Base-by-base conservation (phyloP, 441 rosid genomes). In the Pelargonium fulgidum region DNA sequence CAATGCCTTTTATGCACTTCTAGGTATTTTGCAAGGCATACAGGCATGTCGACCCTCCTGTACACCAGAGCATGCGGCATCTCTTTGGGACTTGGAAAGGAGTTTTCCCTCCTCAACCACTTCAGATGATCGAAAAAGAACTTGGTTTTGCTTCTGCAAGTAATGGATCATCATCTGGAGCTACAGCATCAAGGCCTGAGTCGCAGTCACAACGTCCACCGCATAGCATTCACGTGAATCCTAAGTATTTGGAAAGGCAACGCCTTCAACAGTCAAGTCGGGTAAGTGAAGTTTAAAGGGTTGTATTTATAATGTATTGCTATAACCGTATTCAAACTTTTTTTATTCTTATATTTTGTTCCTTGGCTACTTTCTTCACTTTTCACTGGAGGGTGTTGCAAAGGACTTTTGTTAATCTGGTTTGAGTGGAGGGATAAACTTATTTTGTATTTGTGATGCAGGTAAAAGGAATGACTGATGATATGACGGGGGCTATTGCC, bases 31-130 rank as follows among this genome's bases (percentile, higher is more conserved):
- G 91, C 86, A 94, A 87, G 80, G 93, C 94, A 64, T 94, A 90
- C 76, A 82, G 84, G 71, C 96, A 87, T 81, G 94, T 92, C 70
- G 97, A 92, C 72, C 72, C 99, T 74, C 68, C 94, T 72, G 78
- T 90, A 70, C 94, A 81, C 75, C 65, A 82, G 64, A 90, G 94
- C 65, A 94, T 94, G 99, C 85, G 88, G 14, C 99, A 94, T 86
- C 98, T 94, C 72, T 94, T 92, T 73, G 98, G 98, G 75, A 94
- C 99, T 66, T 94, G 99, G 99, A 94, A 89, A 84, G 98, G 98
- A 45, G 96, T 92, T 69, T 95, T 95, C 75, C 97, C 91, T 76
- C 89, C 75, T 24, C 91, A 81, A 64, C 65, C 86, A 67, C 97
- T 92, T 76, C 98, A 90, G 76, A 64, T 70, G 68, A 95, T 95